These are phyloP conservation scores for Trametes cingulata DNA, from an alignment of 768 basidiomycete species.

Conservation along the genomic window DNA sequence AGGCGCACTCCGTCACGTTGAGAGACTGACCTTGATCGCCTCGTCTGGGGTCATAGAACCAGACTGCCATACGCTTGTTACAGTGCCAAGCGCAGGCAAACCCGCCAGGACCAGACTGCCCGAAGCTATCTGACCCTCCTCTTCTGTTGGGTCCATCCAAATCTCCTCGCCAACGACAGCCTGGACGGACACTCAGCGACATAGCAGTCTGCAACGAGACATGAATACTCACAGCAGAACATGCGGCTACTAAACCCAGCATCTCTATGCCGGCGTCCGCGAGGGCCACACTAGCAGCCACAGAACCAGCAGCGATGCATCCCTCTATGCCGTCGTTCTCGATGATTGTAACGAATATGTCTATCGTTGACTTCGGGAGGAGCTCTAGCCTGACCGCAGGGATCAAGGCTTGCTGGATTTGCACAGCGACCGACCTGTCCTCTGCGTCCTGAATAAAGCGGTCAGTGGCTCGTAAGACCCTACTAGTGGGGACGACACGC, in stretches of 20 bases:
- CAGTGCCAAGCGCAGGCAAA: constrained; percentile 82
- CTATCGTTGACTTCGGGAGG: constrained; percentile 92
- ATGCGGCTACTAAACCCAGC: constrained; percentile 83
- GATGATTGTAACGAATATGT: constrained; percentile 86
- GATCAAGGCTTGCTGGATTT: constrained; percentile 82
- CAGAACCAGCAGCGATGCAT: constrained; percentile 80
- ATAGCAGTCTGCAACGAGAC: not conserved
- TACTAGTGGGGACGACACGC: constrained; percentile 32
- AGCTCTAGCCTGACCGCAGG: constrained; percentile 85
- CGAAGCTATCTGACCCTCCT: constrained; percentile 57
- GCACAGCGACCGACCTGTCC: constrained; percentile 79
- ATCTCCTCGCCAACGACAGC: constrained; percentile 56
- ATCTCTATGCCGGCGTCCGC: constrained; percentile 94
- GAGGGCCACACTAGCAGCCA: constrained; percentile 88
- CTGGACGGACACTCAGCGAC: constrained; percentile 34
- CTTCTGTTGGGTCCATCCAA: constrained; percentile 80
- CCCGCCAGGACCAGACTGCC: constrained; percentile 79
- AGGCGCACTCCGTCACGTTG: too few species aligned
- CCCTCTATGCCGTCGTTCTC: constrained; percentile 93
- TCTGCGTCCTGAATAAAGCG: constrained; percentile 76
- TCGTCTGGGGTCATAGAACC: constrained; percentile 62
- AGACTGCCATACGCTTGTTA: constrained; percentile 87
- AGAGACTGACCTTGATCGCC: constrained; percentile 49
- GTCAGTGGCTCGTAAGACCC: not conserved
- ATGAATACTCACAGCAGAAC: constrained; percentile 61